These are phyloP conservation scores for Cystobasidium tubakii DNA, from an alignment of 768 basidiomycete species.

Conservation along the genomic window DNA sequence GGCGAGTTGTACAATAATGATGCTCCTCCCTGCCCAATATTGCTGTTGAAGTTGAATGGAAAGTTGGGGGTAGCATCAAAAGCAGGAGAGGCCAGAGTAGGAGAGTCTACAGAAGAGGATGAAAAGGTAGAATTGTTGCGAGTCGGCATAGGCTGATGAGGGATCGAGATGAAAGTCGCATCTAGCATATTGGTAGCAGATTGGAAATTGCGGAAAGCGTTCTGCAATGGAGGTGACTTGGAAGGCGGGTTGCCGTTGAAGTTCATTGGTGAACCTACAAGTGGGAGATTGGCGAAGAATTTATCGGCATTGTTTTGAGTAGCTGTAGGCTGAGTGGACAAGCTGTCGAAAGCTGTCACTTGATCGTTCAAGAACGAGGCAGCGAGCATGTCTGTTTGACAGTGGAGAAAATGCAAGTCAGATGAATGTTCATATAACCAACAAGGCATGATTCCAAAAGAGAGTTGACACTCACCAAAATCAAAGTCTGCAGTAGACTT, in stretches of 20 bases:
- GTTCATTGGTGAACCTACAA: not conserved
- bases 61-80: not conserved
- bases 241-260: not conserved
- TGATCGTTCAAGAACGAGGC: constrained; percentile 11
- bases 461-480: constrained; percentile 19
- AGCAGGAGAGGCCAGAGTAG: not conserved
- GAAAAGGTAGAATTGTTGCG: not conserved
- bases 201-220: constrained; percentile 1
- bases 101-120: not conserved
- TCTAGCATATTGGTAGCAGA: not conserved
- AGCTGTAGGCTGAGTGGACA: not conserved
- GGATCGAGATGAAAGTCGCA: not conserved
- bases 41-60: not conserved
- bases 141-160: not conserved
- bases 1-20: constrained; percentile 1
- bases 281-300: not conserved
- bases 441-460: too few species aligned
- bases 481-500: constrained; percentile 7
- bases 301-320: not conserved
- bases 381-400: constrained; percentile 2
- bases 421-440: not conserved
- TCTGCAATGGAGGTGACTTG: not conserved
- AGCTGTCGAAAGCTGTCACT: not conserved
- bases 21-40: not conserved
- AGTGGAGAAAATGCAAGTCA: not conserved